Percentiles rank a stretch among this genome's conserved stretches.
phyloP scores from a whole-genome alignment of 495 filamentous ascomycete genomes.

The Daldinia caldariorum region DNA sequence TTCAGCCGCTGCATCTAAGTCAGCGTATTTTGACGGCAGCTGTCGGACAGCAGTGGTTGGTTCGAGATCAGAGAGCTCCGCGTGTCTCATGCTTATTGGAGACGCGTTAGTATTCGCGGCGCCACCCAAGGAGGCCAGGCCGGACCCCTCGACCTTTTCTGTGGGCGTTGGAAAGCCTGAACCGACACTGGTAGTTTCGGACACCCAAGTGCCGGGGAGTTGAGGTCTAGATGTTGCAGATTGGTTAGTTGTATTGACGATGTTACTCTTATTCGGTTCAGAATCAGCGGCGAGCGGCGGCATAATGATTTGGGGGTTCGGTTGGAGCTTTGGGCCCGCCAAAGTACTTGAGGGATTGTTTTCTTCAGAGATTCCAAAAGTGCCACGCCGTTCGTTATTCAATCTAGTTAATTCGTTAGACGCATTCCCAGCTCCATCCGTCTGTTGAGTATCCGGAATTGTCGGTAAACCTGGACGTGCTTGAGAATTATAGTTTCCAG shows the following conservation, averaged over 20 bases:
- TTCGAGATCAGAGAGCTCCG: slow-evolving; percentile 36
- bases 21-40: slow-evolving; percentile 18
- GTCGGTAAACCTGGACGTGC: slow-evolving; percentile 16
- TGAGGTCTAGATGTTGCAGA: slow-evolving; percentile 57
- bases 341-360: slow-evolving; percentile 31
- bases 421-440: slow-evolving; percentile 13
- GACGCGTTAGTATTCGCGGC: slow-evolving; percentile 30
- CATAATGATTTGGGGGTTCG: slow-evolving; percentile 29
- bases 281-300: slow-evolving; percentile 12
- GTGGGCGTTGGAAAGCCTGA: slow-evolving; percentile 40
- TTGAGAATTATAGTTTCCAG: slow-evolving; percentile 24
- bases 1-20: slow-evolving; percentile 8
- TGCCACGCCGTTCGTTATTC: slow-evolving; percentile 14
- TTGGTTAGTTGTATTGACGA: slow-evolving; percentile 32
- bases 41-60: slow-evolving; percentile 38
- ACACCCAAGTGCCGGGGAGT: slow-evolving; percentile 73
- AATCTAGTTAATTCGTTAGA: slow-evolving; percentile 2
- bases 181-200: slow-evolving; percentile 59
- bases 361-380: slow-evolving; percentile 19
- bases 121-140: slow-evolving; percentile 18
- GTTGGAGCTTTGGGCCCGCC: slow-evolving; percentile 36
- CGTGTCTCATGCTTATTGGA: slow-evolving; percentile 38
- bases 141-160: slow-evolving; percentile 26
- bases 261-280: slow-evolving; percentile 27
- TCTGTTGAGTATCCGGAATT: slow-evolving; percentile 13